These are phyloP conservation scores for Cladophialophora bantiana DNA, from an alignment of 2,329 filamentous ascomycete genomes.

Conservation along the genomic window DNA sequence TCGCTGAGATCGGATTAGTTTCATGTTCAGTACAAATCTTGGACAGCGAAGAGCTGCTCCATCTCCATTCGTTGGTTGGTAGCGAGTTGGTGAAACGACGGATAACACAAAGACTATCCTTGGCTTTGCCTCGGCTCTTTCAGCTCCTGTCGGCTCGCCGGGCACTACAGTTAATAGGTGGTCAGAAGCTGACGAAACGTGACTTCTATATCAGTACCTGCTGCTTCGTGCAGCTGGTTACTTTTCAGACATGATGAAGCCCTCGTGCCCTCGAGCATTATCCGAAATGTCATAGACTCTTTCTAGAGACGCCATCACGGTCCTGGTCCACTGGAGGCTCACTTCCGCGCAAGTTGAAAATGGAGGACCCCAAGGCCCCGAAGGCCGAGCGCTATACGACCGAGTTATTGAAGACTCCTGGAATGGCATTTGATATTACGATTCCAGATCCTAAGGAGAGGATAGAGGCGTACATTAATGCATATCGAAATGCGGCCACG, in stretches of 20 bases:
- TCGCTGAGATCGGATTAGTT: too few relatives aligned
- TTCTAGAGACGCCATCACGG: not conserved
- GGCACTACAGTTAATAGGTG: not conserved
- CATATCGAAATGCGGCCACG: constrained; percentile 6
- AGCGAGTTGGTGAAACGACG: too few relatives aligned
- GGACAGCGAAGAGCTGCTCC: too few relatives aligned
- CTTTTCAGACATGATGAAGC: not conserved
- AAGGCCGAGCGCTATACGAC: constrained; percentile 30
- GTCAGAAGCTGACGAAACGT: not conserved
- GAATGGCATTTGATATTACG: constrained; percentile 31
- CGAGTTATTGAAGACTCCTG: constrained; percentile 34
- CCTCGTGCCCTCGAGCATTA: not conserved
- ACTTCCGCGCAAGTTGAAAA: not conserved
- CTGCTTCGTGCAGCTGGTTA: not conserved
- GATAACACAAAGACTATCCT: not conserved
- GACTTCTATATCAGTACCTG: not conserved
- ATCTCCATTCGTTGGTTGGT: too few relatives aligned
- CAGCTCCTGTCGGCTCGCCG: not conserved
- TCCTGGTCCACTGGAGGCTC: too few relatives aligned
- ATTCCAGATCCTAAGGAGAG: constrained; percentile 42
- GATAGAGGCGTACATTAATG: constrained; percentile 24
- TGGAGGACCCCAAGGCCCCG: not conserved
- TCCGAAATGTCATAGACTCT: not conserved
- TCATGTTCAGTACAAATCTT: too few relatives aligned
- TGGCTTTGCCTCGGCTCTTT: not conserved